phyloP scores from a whole-genome alignment of 345 rosid genomes.

The Nasturtium officinale region DNA sequence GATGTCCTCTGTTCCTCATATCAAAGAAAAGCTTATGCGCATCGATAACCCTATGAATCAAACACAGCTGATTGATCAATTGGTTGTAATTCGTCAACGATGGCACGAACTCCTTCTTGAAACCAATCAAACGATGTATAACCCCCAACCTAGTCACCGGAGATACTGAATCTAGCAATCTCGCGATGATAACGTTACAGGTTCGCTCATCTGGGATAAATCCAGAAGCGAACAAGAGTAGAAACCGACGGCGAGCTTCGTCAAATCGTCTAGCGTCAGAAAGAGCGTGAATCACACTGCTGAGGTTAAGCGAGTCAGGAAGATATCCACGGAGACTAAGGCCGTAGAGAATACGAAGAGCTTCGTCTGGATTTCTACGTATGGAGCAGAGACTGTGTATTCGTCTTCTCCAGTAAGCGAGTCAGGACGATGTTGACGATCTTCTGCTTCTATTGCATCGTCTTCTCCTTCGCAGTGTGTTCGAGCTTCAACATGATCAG shows the following conservation, averaged over 20 bases:
- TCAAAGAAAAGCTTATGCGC: conserved; percentile 65
- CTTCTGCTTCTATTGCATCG: conserved; percentile 35
- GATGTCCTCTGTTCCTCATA: conserved; percentile 64
- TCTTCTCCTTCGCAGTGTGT: conserved; percentile 18
- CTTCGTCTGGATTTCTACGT: conserved; percentile 51
- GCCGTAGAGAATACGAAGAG: conserved; percentile 52
- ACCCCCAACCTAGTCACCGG: conserved; percentile 53
- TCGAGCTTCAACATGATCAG: conserved; percentile 6
- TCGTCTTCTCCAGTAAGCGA: conserved; percentile 60
- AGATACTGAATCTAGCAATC: conserved; percentile 59
- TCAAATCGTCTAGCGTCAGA: conserved; percentile 58
- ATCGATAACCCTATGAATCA: conserved; percentile 43
- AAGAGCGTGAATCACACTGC: conserved; percentile 73
- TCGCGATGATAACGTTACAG: conserved; percentile 70
- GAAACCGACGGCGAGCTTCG: conserved; percentile 67
- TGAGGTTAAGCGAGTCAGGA: conserved; percentile 63
- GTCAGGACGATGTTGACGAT: conserved; percentile 40
- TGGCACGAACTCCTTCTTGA: conserved; percentile 67
- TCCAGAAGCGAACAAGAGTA: conserved; percentile 50
- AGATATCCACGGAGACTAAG: conserved; percentile 58
- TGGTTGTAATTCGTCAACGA: conserved; percentile 72
- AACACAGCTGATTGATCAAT: conserved; percentile 70
- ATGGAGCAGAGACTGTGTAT: conserved; percentile 60
- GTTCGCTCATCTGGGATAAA: conserved; percentile 71
- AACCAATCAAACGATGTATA: conserved; percentile 48